Evolutionary conservation across 2,329 filamentous ascomycete genomes (phyloP).

Genomic region (Trichoderma gracile): DNA sequence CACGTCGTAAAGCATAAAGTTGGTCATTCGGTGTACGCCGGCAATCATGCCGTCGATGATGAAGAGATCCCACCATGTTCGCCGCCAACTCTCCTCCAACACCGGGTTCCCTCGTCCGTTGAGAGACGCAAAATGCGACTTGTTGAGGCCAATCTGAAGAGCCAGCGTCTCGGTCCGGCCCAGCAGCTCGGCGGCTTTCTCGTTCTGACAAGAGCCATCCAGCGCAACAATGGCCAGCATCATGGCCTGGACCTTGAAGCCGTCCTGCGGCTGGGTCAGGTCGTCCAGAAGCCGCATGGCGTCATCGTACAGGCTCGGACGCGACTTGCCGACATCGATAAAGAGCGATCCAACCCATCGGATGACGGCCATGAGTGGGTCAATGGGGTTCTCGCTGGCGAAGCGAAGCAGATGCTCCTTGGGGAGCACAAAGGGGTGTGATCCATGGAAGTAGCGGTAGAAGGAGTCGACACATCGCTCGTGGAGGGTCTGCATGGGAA

Average conservation of each 20-base stretch:
- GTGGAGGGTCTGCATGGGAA: conserved; percentile 41
- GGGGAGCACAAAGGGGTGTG: conserved; percentile 60
- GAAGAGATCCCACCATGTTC: conserved; percentile 88
- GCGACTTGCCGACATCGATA: conserved; percentile 49
- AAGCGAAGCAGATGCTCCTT: conserved; percentile 52
- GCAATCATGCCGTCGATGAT: conserved; percentile 84
- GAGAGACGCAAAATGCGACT: conserved; percentile 62
- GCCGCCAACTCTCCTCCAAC: conserved; percentile 78
- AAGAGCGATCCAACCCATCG: conserved; percentile 59
- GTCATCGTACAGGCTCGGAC: conserved; percentile 58
- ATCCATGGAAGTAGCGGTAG: conserved; percentile 58
- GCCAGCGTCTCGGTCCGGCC: conserved; percentile 69
- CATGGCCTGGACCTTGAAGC: conserved; percentile 73
- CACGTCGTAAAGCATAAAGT: conserved; percentile 68
- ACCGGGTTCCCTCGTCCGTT: conserved; percentile 66
- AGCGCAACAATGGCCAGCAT: conserved; percentile 75
- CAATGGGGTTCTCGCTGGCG: conserved; percentile 50
- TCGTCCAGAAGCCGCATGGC: conserved; percentile 54
- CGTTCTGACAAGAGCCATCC: conserved; percentile 73
- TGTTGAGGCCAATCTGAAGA: conserved; percentile 74
- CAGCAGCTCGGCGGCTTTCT: conserved; percentile 67
- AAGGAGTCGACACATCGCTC: conserved; percentile 60
- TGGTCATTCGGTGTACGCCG: conserved; percentile 72
- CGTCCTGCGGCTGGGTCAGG: conserved; percentile 51
- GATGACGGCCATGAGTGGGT: conserved; percentile 55